Percentiles rank a stretch among this genome's conserved stretches.
Conservation (phyloP, 1,284 basidiomycete species). For the Cutaneotrichosporon curvatum region DNA sequence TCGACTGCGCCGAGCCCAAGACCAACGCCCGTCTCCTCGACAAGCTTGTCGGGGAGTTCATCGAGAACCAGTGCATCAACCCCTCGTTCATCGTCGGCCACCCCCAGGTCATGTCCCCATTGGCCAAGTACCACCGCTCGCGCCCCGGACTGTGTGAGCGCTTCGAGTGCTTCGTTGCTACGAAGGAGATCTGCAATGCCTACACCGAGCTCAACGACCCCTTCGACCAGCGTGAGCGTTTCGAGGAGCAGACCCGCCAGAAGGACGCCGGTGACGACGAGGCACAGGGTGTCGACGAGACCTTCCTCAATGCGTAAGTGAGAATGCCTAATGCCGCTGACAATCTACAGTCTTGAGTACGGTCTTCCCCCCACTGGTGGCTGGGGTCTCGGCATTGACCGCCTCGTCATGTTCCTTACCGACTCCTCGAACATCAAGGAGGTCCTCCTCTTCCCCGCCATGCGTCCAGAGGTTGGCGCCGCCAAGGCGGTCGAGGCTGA, state of each 20-base stretch:
- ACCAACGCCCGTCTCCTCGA: conserved; percentile 94
- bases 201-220: conserved; percentile 99
- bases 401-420: conserved; percentile 92
- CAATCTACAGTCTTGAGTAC: conserved; percentile 73
- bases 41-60: conserved; percentile 98
- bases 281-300: conserved; percentile 94
- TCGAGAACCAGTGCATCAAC: conserved; percentile 93
- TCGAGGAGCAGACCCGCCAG: conserved; percentile 90
- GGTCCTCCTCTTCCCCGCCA: conserved; percentile 48
- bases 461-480: conserved; percentile 33
- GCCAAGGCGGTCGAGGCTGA: not conserved
- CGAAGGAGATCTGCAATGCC: conserved; percentile 96
- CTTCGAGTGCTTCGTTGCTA: conserved; percentile 97
- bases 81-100: conserved; percentile 98
- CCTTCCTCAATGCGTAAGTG: conserved; percentile 80
- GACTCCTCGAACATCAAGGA: conserved; percentile 66
- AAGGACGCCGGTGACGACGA: conserved; percentile 98
- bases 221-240: conserved; percentile 90
- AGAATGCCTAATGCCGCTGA: not conserved
- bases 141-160: conserved; percentile 93
- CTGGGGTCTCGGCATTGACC: conserved; percentile 90
- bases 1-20: conserved; percentile 93
- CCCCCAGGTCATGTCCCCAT: conserved; percentile 98
- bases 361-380: conserved; percentile 96
- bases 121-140: conserved; percentile 92